Evolutionary conservation across 768 basidiomycete species (phyloP), one percentile per base, ranked within the genome.

Genomic region (Xerocomus potaroensis): DNA sequence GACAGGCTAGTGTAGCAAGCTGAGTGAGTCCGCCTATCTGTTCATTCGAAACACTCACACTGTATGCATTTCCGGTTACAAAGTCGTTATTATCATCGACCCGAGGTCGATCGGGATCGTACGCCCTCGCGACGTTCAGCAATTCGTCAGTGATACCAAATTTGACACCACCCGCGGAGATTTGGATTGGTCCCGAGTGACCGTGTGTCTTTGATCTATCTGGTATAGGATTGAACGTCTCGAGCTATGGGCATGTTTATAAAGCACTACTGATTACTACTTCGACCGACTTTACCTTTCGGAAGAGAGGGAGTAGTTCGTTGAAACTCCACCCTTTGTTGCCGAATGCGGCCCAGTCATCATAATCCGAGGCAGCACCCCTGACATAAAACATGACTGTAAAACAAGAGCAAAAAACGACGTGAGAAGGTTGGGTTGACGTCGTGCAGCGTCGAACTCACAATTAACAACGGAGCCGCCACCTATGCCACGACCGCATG

Each of bases 21-120:
- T 24, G 9, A 3, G 5, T 27, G 27, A 34, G 18, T 16, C 5
- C 9, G 10, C 15, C 0, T 14, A 6, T 26, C 1, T 5, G n/a
- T 9, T 0, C 22, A 3, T 31, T 60, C 21, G 2, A 31, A 50
- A 50, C 11, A 57, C 57, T 35, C 35, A 55, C 60, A 22, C 49
- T 57, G n/a, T 66, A 65, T 5, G 57, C 60, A 44, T 65, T 45
- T 15, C 49, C 30, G 5, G 37, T 55, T 26, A 45, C 55, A 47
- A 84, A 70, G 21, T 65, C 70, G 53, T 81, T 82, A 23, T 61
- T 55, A 54, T 83, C 81, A 0, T 77, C 66, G 3, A 69, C 69
- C 4, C 49, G 56, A 3, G 60, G 62, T 11, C 80, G 75, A 8
- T 61, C 65, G n/a, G 70, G 69, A 59, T 84, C 81, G 22, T 75